Evolutionary conservation across 73 alveolate species (phyloP).

Genomic region (Paramecium sexaurelia): DNA sequence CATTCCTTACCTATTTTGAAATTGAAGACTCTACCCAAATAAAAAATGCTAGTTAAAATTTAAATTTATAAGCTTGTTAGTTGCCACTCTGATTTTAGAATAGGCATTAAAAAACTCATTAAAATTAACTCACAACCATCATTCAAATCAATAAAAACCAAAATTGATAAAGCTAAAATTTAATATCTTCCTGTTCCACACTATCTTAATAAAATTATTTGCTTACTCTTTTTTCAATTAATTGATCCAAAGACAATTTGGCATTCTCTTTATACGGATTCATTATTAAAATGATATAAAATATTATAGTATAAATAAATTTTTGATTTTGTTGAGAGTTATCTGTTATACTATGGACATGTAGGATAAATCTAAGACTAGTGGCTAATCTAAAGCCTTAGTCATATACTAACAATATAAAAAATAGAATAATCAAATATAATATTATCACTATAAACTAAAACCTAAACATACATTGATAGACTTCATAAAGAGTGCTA

Average conservation of each 20-base stretch:
- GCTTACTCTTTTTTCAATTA: constrained; percentile 30
- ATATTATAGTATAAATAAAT: not conserved
- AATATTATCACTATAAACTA: not conserved
- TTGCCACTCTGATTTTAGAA: constrained; percentile 64
- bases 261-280: constrained; percentile 21
- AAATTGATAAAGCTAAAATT: constrained; percentile 53
- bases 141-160: constrained; percentile 63
- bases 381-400: no score
- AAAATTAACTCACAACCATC: constrained; percentile 66
- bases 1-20: constrained; percentile 53
- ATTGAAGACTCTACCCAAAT: constrained; percentile 58
- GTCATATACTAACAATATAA: not conserved
- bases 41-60: constrained; percentile 61
- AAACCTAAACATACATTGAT: not conserved
- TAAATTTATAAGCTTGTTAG: constrained; percentile 36
- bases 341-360: not conserved
- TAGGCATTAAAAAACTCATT: constrained; percentile 65
- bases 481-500: not conserved
- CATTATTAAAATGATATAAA: not conserved
- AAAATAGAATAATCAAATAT: not conserved
- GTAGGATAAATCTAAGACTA: no score
- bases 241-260: not conserved
- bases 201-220: not conserved
- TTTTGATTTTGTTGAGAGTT: not conserved
- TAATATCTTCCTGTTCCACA: constrained; percentile 61